Percentiles rank a stretch among this genome's conserved stretches.
Conservation (phyloP, 176 grass and related monocot species). For the Carex parvula region DNA sequence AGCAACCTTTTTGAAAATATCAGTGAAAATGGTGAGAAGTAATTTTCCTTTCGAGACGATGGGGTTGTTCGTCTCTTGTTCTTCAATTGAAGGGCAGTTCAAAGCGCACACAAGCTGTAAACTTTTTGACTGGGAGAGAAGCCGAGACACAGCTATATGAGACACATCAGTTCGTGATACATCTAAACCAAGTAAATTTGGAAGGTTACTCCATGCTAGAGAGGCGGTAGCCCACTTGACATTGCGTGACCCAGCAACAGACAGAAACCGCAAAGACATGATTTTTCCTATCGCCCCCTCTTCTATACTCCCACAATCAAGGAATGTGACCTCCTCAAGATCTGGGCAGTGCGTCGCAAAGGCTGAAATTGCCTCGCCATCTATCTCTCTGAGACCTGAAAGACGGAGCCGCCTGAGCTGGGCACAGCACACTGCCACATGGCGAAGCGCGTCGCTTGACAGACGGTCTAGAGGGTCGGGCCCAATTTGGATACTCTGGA, state of each 20-base stretch:
- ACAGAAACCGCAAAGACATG: conserved; percentile 68
- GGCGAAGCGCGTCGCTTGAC: conserved; percentile 76
- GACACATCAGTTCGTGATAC: conserved; percentile 78
- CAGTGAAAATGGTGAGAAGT: conserved; percentile 55
- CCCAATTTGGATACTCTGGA: conserved; percentile 84
- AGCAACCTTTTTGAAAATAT: conserved; percentile 48
- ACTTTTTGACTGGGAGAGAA: conserved; percentile 70
- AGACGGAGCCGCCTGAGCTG: conserved; percentile 63
- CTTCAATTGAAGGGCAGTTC: conserved; percentile 61
- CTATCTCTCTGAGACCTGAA: conserved; percentile 73
- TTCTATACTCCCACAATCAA: conserved; percentile 74
- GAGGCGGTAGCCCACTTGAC: conserved; percentile 85
- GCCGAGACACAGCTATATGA: conserved; percentile 50
- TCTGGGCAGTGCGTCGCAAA: conserved; percentile 60
- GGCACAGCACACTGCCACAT: conserved; percentile 84
- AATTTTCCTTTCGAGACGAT: conserved; percentile 69
- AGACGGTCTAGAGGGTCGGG: conserved; percentile 61
- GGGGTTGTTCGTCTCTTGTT: conserved; percentile 56
- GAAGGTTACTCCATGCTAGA: conserved; percentile 60
- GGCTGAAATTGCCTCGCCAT: conserved; percentile 53
- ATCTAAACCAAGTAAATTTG: conserved; percentile 67
- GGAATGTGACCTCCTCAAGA: conserved; percentile 72
- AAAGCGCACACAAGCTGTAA: conserved; percentile 61
- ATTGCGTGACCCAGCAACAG: conserved; percentile 71
- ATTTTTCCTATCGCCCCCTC: conserved; percentile 60